phyloP scores from a whole-genome alignment of 306 rosid genomes.

The Vigna angularis region DNA sequence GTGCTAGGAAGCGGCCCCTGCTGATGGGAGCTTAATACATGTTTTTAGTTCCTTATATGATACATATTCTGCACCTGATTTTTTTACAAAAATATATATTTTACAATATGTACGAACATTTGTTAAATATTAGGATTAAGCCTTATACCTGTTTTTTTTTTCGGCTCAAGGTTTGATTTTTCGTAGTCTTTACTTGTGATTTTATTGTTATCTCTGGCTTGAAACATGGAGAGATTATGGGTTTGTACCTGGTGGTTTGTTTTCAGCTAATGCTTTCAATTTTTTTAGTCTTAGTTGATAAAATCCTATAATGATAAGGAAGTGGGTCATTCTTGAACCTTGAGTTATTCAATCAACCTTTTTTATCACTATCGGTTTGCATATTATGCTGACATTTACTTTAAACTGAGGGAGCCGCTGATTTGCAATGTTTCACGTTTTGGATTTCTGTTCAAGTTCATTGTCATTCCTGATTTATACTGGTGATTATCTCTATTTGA shows the following conservation, averaged over 20 bases:
- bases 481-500: background rate
- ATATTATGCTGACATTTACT: background rate
- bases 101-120: background rate
- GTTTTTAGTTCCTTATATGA: background rate
- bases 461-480: background rate
- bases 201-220: too few species aligned
- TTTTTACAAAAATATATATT: background rate
- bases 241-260: background rate
- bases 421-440: background rate
- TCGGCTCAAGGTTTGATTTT: background rate
- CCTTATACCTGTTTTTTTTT: background rate
- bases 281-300: too few species aligned
- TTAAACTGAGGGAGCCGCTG: background rate
- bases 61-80: conserved; percentile 9
- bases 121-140: background rate
- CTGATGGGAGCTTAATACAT: too few species aligned
- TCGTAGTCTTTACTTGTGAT: too few species aligned
- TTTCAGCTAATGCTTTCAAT: too few species aligned
- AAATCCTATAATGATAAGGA: too few species aligned
- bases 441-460: background rate
- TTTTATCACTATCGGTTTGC: too few species aligned
- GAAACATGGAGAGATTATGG: too few species aligned
- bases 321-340: too few species aligned
- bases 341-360: too few species aligned
- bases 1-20: too few species aligned